Conservation (phyloP, 495 filamentous ascomycete genomes). For the Friedmanniomyces endolithicus region DNA sequence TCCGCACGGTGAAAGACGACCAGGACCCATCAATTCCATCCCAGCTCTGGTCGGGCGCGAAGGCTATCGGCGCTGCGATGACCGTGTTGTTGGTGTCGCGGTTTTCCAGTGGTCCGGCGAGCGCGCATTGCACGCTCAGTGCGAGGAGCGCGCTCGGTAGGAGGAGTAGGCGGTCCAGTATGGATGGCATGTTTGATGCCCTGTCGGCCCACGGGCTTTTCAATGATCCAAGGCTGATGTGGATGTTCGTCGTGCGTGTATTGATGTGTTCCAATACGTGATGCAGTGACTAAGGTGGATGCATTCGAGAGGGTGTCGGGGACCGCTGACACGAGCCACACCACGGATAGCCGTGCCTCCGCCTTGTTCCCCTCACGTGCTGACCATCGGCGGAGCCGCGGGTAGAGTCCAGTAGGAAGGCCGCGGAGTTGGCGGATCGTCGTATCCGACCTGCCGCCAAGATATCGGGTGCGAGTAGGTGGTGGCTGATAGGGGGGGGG, state of each 20-base stretch:
- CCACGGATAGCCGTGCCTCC: background rate
- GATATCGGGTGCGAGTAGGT: no score
- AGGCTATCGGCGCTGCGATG: conserved; percentile 9
- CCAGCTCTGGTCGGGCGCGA: conserved; percentile 18
- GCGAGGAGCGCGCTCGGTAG: conserved; percentile 9
- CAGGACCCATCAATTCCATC: conserved; percentile 36
- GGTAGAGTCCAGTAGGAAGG: background rate
- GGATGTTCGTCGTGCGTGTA: background rate
- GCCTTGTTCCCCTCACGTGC: background rate
- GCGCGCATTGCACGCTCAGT: conserved; percentile 1
- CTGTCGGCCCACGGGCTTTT: no score
- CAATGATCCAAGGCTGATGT: no score
- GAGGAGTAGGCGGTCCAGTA: conserved; percentile 1
- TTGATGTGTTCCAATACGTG: background rate
- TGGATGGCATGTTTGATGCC: conserved; percentile 1
- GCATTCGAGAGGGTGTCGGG: background rate
- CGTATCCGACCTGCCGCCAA: background rate
- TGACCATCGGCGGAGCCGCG: background rate
- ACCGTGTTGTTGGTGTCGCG: background rate
- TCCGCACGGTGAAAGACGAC: conserved; percentile 28
- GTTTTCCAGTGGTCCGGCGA: background rate
- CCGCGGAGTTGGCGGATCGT: background rate
- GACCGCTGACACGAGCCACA: no score
- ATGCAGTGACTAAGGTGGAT: background rate
- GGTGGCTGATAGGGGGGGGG: no score